Evolutionary conservation across 2,329 filamentous ascomycete species (phyloP), one percentile per base, ranked within the genome.

Genomic region (Arthroderma sp.): DNA sequence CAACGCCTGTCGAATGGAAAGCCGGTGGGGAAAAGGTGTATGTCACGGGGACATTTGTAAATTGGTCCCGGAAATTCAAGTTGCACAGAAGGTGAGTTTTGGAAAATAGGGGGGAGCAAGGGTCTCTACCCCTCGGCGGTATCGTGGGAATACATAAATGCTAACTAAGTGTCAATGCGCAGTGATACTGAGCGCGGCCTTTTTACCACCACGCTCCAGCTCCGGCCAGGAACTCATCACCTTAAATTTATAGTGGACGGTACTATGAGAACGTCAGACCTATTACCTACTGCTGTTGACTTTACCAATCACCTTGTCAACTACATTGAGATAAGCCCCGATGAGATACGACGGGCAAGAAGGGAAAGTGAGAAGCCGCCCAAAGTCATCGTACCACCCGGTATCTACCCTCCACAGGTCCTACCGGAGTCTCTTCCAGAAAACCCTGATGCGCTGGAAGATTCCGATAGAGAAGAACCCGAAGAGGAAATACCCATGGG

Each of bases 271-370:
- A 91, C 87, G 9, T 91, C 86, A 10, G 80, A 84, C 48, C 78
- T 83, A 51, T 72, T 95, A 45, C 89, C 91, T 9, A 96, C 91
- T 0, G 94, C 91, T 1, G 91, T 98, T 47, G 91, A 98, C 62
- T 95, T 93, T 62, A 93, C 87, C 52, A 96, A 96, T 67, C 94
- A 94, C 60, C 73, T 98, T 11, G 89, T 98, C 65, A 98, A 98
- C 66, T 98, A 96, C 61, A 85, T 98, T 58, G 91, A 98, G 68
- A 84, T 96, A 50, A 85, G 76, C 55, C 42, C 50, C 6, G 81
- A 87, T 45, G 82, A 88, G 57, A 65, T 80, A 27, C 53, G 54
- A 39, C 58, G 59, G 34, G 48, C 57, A 36, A 55, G 61, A 38
- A 55, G 61, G 29, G 61, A 61, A 34, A 63, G 61, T 36, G 59